phyloP scores from a whole-genome alignment of 2,329 filamentous ascomycete species.

The Fusarium nisikadoi region DNA sequence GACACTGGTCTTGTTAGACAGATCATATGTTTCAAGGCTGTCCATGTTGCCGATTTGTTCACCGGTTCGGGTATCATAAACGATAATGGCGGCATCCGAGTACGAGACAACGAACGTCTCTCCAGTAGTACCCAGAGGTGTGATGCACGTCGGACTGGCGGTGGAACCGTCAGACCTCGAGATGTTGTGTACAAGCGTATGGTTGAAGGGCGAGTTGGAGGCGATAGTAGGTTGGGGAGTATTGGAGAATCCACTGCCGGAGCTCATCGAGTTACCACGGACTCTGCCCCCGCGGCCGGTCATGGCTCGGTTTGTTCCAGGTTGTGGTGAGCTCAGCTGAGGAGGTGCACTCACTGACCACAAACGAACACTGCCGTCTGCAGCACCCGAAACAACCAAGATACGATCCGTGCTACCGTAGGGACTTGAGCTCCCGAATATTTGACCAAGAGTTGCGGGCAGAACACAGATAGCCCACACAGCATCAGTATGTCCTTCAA shows the following conservation, averaged over 20 bases:
- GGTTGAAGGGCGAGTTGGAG: conserved; percentile 85
- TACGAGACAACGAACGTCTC: conserved; percentile 95
- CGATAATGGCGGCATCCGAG: conserved; percentile 86
- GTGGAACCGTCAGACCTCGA: conserved; percentile 71
- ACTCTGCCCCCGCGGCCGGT: conserved; percentile 75
- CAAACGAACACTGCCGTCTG: conserved; percentile 90
- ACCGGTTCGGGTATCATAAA: conserved; percentile 91
- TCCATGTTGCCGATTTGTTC: conserved; percentile 95
- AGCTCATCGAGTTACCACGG: conserved; percentile 92
- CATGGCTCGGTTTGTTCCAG: conserved; percentile 69
- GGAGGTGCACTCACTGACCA: conserved; percentile 96
- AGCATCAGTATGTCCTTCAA: conserved; percentile 94
- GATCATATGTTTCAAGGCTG: conserved; percentile 92
- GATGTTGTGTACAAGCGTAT: conserved; percentile 90
- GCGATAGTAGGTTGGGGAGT: conserved; percentile 90
- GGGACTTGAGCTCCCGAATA: conserved; percentile 80
- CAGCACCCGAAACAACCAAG: conserved; percentile 88
- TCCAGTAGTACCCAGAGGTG: conserved; percentile 83
- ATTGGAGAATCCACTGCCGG: conserved; percentile 89
- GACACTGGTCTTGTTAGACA: conserved; percentile 80
- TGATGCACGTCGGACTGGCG: conserved; percentile 89
- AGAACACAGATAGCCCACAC: conserved; percentile 96
- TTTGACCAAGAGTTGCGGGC: conserved; percentile 80
- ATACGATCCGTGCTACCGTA: conserved; percentile 88
- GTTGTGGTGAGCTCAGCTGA: conserved; percentile 83